Conservation (phyloP, 768 basidiomycete genomes). For the Mycena albidolilacea region DNA sequence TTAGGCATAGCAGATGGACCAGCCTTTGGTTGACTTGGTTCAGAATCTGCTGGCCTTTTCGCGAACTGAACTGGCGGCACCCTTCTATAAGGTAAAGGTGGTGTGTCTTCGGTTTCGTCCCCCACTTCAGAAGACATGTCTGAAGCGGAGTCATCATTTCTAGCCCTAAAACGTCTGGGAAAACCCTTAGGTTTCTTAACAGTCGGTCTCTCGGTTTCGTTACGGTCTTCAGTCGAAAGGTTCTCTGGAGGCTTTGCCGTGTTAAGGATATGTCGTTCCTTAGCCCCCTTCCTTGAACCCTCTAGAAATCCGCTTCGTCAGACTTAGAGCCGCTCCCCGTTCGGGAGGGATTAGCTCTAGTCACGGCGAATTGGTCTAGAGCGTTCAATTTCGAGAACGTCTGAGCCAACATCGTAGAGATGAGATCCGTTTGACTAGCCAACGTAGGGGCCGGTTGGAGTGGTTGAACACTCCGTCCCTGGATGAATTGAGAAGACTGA, state of each 20-base stretch:
- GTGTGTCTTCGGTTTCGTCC: not conserved
- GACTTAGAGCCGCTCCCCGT: not conserved
- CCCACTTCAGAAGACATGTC: not conserved
- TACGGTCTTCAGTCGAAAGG: not conserved
- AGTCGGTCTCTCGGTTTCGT: not conserved
- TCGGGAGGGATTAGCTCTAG: constrained; percentile 14
- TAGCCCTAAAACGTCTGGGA: not conserved
- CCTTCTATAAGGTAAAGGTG: not conserved
- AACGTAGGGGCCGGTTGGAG: not conserved
- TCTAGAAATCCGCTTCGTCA: not conserved
- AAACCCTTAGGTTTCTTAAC: not conserved
- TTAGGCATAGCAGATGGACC: too few relatives aligned
- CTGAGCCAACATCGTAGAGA: not conserved
- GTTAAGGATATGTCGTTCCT: not conserved
- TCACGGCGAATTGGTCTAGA: not conserved
- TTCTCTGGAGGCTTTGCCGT: not conserved
- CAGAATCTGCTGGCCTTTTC: not conserved
- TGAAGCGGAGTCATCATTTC: not conserved
- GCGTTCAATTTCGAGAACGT: not conserved
- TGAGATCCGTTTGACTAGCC: not conserved
- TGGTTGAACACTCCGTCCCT: constrained; percentile 10
- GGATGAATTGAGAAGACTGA: not conserved
- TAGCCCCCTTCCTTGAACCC: not conserved
- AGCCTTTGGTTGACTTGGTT: too few relatives aligned
- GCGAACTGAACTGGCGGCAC: constrained; percentile 9